A percentile compares a stretch with the other conserved stretches of the same genome.
Conservation (phyloP, 164 flowering plant species). For the Brasenia schreberi region DNA sequence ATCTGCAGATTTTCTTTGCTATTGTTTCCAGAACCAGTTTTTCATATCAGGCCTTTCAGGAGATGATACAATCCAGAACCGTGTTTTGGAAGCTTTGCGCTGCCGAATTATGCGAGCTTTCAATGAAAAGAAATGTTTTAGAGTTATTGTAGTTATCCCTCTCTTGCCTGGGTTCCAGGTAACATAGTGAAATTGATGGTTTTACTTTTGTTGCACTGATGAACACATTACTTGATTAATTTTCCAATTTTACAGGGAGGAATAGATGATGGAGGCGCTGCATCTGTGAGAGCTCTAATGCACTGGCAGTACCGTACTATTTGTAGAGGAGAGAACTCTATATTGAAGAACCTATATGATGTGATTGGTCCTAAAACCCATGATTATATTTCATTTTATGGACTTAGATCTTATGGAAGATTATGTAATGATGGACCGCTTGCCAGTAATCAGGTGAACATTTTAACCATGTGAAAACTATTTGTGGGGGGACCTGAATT, state of each 20-base stretch:
- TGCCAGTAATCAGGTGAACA: conserved; percentile 76
- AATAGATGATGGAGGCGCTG: conserved; percentile 94
- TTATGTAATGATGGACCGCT: conserved; percentile 77
- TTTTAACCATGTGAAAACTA: conserved; percentile 4
- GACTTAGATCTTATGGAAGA: conserved; percentile 78
- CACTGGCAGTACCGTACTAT: conserved; percentile 99
- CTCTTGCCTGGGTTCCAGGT: conserved; percentile 99
- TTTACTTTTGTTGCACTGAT: neutral
- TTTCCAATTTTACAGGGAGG: conserved; percentile 55
- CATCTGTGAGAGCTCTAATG: conserved; percentile 97
- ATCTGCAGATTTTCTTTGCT: too few relatives aligned
- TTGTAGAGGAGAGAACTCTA: conserved; percentile 71
- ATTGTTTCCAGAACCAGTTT: conserved; percentile 96
- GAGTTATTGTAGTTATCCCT: conserved; percentile 87
- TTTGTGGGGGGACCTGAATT: too few relatives aligned
- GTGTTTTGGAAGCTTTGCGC: conserved; percentile 75
- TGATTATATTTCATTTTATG: conserved; percentile 94
- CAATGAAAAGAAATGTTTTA: conserved; percentile 69
- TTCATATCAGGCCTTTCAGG: conserved; percentile 96
- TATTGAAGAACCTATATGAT: conserved; percentile 74
- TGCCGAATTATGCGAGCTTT: conserved; percentile 75
- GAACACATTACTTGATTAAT: neutral
- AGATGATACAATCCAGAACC: conserved; percentile 86
- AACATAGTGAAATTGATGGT: neutral
- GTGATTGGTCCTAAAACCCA: conserved; percentile 62